Evolutionary conservation across 202 grass and related monocot species (phyloP).

Genomic region (Sporobolus alterniflorus): DNA sequence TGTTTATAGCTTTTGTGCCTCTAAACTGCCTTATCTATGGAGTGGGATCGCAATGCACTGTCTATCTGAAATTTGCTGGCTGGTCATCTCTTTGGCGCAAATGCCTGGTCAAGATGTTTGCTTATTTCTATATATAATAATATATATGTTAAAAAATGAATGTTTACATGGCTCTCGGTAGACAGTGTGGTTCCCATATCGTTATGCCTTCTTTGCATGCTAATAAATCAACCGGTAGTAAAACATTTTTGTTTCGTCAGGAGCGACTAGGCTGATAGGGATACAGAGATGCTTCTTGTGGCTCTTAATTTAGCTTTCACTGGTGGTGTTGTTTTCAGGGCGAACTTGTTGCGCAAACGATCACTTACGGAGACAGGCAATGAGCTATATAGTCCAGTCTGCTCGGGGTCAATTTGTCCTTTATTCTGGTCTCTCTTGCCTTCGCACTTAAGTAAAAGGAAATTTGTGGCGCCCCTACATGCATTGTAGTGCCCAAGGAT

Average conservation of each 20-base stretch:
- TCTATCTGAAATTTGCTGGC: background rate
- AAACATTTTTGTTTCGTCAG: constrained; percentile 9
- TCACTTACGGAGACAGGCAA: background rate
- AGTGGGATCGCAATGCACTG: background rate
- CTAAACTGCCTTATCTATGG: background rate
- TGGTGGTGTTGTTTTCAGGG: constrained; percentile 22
- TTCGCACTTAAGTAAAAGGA: constrained; percentile 33
- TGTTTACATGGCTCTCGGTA: background rate
- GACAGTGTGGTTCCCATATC: background rate
- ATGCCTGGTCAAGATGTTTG: background rate
- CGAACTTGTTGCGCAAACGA: constrained; percentile 39
- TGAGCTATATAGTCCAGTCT: background rate
- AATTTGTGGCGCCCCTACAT: background rate
- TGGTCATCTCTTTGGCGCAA: background rate
- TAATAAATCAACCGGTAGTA: constrained; percentile 2
- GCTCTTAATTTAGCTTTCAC: background rate
- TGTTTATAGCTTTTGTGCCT: background rate
- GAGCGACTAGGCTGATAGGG: background rate
- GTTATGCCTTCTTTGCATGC: background rate
- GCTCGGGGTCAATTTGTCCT: constrained; percentile 29
- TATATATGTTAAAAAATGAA: background rate
- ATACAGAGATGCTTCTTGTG: background rate
- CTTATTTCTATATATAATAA: background rate
- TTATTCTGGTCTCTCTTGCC: constrained; percentile 17
- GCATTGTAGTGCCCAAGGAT: background rate